These are phyloP conservation scores for Plasmodiophora brassicae DNA, from an alignment of 208 protist species.

Conservation along the genomic window DNA sequence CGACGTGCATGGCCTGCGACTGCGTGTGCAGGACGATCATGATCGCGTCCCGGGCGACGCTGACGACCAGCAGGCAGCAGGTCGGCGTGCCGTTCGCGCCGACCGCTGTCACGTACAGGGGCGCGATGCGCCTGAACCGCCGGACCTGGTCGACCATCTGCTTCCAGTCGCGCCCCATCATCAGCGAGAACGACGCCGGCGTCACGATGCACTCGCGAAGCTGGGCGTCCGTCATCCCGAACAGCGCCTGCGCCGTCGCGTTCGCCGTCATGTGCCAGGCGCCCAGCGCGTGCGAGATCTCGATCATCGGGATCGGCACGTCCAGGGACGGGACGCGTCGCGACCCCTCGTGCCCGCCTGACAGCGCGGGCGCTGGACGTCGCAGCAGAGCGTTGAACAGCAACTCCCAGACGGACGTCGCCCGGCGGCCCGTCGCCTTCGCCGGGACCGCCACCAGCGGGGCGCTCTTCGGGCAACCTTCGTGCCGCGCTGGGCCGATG, in stretches of 20 bases:
- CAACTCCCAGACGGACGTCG: not conserved
- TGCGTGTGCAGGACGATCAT: too few relatives aligned
- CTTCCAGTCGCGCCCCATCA: not conserved
- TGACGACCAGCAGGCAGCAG: not conserved
- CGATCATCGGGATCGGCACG: not conserved
- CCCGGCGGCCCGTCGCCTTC: not conserved
- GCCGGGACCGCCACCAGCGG: too few relatives aligned
- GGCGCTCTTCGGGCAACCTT: too few relatives aligned
- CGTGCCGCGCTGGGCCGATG: too few relatives aligned
- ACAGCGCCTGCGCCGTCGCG: not conserved
- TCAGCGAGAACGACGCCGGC: not conserved
- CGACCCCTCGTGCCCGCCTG: not conserved
- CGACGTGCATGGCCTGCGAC: too few relatives aligned
- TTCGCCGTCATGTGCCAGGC: not conserved
- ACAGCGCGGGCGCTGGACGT: not conserved
- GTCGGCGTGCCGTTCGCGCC: not conserved
- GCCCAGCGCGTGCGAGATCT: not conserved
- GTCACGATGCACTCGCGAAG: not conserved
- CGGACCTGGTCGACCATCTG: not conserved
- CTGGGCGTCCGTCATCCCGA: not conserved
- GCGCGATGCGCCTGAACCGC: not conserved
- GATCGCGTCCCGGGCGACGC: too few relatives aligned
- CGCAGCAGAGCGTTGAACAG: not conserved
- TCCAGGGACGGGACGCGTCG: not conserved
- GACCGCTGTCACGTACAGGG: not conserved